A percentile compares a stretch with the other conserved stretches of the same genome.
phyloP scores from a whole-genome alignment of 2,329 filamentous ascomycete genomes.

The Penicillium sp. region DNA sequence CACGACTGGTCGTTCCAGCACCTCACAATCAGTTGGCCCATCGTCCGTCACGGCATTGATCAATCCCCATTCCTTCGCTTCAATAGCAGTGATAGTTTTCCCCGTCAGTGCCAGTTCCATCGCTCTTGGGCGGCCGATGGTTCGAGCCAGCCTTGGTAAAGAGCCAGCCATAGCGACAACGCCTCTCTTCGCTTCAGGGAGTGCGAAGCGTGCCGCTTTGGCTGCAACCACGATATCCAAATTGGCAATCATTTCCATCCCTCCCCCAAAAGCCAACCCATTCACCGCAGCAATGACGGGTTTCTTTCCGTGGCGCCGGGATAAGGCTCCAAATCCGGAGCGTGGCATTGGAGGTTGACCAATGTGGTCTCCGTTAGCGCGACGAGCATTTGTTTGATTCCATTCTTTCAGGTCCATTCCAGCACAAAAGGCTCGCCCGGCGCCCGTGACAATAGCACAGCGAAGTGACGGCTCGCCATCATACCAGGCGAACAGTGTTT shows the following conservation, averaged over 20 bases:
- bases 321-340: constrained; percentile 15
- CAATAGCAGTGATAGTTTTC: constrained; percentile 9
- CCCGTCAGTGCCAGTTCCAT: constrained; percentile 15
- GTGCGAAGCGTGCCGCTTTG: constrained; percentile 10
- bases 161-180: constrained; percentile 19
- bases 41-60: constrained; percentile 15
- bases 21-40: constrained; percentile 2
- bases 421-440: constrained; percentile 19
- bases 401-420: constrained; percentile 18
- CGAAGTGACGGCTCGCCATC: constrained; percentile 16
- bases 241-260: constrained; percentile 16
- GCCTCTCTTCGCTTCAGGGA: constrained; percentile 16
- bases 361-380: constrained; percentile 10
- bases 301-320: constrained; percentile 16
- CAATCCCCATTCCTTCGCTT: constrained; percentile 16
- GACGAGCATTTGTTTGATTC: constrained; percentile 11
- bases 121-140: constrained; percentile 12
- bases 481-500: constrained; percentile 16
- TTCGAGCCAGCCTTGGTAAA: constrained; percentile 14
- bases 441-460: constrained; percentile 15
- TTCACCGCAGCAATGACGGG: constrained; percentile 16
- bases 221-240: constrained; percentile 16
- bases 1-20: constrained; percentile 15
- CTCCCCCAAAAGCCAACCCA: constrained; percentile 14
- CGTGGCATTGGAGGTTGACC: constrained; percentile 14